Evolutionary conservation across 1,284 basidiomycete genomes (phyloP).

Genomic region (Cutaneotrichosporon cavernicola): DNA sequence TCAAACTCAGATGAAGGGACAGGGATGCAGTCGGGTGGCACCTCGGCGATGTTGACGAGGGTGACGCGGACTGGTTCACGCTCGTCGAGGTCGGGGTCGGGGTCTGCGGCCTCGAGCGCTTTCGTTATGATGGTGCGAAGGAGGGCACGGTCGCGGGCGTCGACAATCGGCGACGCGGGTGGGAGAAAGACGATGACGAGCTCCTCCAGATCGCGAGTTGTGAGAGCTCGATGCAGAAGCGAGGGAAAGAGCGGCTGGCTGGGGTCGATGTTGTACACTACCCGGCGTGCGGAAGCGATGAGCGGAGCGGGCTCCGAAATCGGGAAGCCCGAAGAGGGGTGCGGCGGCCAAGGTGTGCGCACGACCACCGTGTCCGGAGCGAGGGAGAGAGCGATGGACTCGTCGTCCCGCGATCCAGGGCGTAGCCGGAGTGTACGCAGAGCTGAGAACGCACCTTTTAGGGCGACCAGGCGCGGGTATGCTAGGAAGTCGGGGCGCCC

Average conservation of each 20-base stretch:
- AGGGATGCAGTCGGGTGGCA: conserved; percentile 5
- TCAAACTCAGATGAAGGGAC: conserved; percentile 1
- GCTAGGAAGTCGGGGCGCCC: not conserved
- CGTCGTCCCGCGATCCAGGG: not conserved
- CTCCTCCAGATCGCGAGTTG: not conserved
- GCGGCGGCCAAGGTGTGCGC: conserved; percentile 4
- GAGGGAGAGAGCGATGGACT: not conserved
- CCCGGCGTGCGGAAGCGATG: not conserved
- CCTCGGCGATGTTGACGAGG: not conserved
- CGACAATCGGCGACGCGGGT: not conserved
- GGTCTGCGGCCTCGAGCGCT: conserved; percentile 5
- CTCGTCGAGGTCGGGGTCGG: not conserved
- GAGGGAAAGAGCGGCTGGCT: not conserved
- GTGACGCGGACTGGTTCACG: not conserved
- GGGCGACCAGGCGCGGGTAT: not conserved
- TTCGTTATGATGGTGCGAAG: conserved; percentile 1
- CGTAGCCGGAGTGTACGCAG: not conserved
- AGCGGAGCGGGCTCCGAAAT: not conserved
- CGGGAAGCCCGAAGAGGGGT: not conserved
- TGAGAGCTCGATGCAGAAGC: not conserved
- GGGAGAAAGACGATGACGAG: conserved; percentile 4
- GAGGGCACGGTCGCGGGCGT: conserved; percentile 1
- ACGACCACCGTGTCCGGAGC: not conserved
- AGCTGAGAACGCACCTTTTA: not conserved
- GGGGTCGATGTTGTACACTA: conserved; percentile 5